Evolutionary conservation across 2,329 filamentous ascomycete genomes (phyloP), one percentile per base, ranked within the genome.

Genomic region (Colletotrichum abscissum): DNA sequence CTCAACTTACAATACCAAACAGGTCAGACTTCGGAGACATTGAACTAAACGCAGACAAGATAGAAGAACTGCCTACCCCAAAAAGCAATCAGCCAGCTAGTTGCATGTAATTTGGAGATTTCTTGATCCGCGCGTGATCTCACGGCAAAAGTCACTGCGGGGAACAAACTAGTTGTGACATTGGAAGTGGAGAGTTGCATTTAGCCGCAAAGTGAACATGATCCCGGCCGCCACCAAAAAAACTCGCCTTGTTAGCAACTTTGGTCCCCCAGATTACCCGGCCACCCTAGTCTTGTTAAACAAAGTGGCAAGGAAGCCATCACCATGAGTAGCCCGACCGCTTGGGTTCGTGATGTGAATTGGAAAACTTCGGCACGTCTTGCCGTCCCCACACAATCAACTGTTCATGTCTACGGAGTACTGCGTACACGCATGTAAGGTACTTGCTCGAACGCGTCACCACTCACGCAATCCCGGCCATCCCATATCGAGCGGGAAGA

Each of bases 181-280:
- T 59, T 59, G 24, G 42, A 72, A 73, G 69, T 73, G 73, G 73
- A 74, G 69, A 69, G 8, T 46, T 60, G 65, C 38, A 73, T 74
- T 74, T 74, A 74, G 73, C 73, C 73, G 73, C 35, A 54, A 73
- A 62, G 30, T 38, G 42, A 33, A 33, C 28, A 52, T 73, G 19
- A 49, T 49, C 42, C 42, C 42, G 42, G 42, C 42, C 42, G 42
- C 42, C 19, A 22, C 42, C 42, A 49, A 11, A 22, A 65, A 22
- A 35, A 12, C 33, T 14, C 33, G 28, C 8, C 35, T 26, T 49
- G 38, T n/a, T 16, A 57, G 9, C 22, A 26, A 35, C 22, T 46
- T 12, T 24, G 63, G 16, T 30, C 38, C 33, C 24, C 33, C n/a
- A 33, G 62, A 73, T 72, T 72, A 73, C 42, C 67, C 62, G 71